phyloP scores from a whole-genome alignment of 495 filamentous ascomycete genomes.

The Penicillium canescens region DNA sequence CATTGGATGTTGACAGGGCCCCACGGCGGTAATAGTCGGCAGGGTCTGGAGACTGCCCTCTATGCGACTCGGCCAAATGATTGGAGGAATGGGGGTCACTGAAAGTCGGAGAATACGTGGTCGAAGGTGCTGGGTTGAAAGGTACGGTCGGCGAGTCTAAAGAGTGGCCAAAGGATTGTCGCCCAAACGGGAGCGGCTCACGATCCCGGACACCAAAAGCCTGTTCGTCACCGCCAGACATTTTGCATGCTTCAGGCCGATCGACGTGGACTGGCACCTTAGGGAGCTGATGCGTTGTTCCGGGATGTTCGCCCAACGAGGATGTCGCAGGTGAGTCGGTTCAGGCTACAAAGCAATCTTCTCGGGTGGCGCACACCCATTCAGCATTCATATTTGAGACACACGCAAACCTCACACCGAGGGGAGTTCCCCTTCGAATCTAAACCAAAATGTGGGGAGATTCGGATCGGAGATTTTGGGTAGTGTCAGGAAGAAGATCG shows the following conservation, averaged over 20 bases:
- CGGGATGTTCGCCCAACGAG: conserved; percentile 41
- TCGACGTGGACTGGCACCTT: conserved; percentile 30
- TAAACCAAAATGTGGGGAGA: background rate
- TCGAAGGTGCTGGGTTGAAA: conserved; percentile 28
- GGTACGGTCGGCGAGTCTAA: conserved; percentile 23
- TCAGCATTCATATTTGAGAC: conserved; percentile 41
- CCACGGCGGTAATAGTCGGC: conserved; percentile 53
- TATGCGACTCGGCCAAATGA: conserved; percentile 9
- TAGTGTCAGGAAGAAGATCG: conserved; percentile 11
- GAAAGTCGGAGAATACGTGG: conserved; percentile 28
- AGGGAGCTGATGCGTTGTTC: conserved; percentile 47
- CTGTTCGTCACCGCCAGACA: conserved; percentile 48
- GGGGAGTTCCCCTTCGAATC: background rate
- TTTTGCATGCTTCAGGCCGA: conserved; percentile 46
- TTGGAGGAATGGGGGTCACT: conserved; percentile 14
- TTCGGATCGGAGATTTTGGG: conserved; percentile 3
- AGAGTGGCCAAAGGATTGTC: conserved; percentile 37
- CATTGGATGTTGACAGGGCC: conserved; percentile 24
- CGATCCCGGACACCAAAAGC: conserved; percentile 36
- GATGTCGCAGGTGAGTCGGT: conserved; percentile 37
- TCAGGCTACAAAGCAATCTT: conserved; percentile 46
- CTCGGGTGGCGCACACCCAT: conserved; percentile 42
- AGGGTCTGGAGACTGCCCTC: conserved; percentile 48
- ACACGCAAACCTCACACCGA: conserved; percentile 1
- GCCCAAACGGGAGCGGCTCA: conserved; percentile 37